Evolutionary conservation across 495 filamentous ascomycete species (phyloP).

Genomic region (Tuber melanosporum): DNA sequence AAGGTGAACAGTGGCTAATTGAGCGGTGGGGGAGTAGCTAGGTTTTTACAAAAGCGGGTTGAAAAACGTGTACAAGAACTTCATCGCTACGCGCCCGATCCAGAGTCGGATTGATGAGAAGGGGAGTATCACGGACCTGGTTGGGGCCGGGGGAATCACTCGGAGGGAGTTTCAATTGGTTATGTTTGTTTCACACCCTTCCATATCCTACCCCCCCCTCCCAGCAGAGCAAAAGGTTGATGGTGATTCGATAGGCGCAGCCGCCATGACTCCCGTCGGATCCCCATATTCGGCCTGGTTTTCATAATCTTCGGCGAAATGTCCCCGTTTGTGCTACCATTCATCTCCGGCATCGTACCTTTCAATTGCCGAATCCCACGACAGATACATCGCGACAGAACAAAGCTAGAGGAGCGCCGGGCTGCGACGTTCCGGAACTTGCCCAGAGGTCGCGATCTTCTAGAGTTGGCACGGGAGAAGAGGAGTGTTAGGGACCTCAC

Average conservation of each 20-base stretch:
- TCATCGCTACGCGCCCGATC: conserved; percentile 46
- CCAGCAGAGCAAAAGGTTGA: neutral
- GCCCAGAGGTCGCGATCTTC: conserved; percentile 4
- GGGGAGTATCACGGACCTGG: conserved; percentile 40
- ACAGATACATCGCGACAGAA: conserved; percentile 58
- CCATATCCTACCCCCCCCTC: neutral
- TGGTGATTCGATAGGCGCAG: conserved; percentile 44
- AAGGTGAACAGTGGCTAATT: neutral
- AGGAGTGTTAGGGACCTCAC: conserved; percentile 49
- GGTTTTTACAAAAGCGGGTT: conserved; percentile 85
- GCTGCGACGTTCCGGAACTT: conserved; percentile 44
- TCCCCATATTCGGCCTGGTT: conserved; percentile 68
- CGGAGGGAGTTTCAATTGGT: conserved; percentile 61
- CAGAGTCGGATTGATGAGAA: conserved; percentile 41
- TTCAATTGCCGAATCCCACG: conserved; percentile 71
- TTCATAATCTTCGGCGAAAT: conserved; percentile 76
- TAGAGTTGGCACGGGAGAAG: conserved; percentile 11
- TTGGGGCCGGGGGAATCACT: conserved; percentile 44
- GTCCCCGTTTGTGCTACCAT: conserved; percentile 64
- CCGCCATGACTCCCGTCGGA: conserved; percentile 60
- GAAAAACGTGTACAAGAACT: conserved; percentile 58
- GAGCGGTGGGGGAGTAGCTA: conserved; percentile 33
- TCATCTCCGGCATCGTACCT: conserved; percentile 65
- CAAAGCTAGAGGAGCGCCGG: conserved; percentile 49
- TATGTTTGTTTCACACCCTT: conserved; percentile 13